A percentile compares a stretch with the other conserved stretches of the same genome.
These are phyloP conservation scores for Eucalyptus lansdowneana DNA, from an alignment of 345 rosid genomes.

Conservation along the genomic window DNA sequence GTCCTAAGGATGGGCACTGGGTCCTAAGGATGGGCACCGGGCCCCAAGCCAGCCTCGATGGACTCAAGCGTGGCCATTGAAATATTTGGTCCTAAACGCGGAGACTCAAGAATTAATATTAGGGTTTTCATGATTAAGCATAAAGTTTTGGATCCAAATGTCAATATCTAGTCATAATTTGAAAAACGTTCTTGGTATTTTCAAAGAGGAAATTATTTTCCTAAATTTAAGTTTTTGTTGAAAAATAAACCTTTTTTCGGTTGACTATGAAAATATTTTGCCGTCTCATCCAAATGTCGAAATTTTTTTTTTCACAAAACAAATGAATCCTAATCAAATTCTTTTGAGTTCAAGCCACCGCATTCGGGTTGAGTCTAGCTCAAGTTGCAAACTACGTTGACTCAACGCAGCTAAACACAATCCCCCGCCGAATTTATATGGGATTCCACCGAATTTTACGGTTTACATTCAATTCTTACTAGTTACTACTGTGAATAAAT, in stretches of 20 bases:
- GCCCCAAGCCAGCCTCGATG: no score
- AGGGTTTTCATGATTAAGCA: no score
- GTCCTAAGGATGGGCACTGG: fast-evolving
- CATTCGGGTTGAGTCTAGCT: neutral
- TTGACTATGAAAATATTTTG: no score
- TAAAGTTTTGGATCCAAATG: fast-evolving
- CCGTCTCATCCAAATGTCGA: no score
- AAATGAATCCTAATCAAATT: neutral
- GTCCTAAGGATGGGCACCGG: fast-evolving
- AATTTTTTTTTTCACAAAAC: no score
- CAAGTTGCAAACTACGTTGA: neutral
- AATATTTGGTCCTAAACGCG: fast-evolving
- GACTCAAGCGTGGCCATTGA: fast-evolving
- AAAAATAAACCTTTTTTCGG: fast-evolving
- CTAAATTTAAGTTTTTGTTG: fast-evolving
- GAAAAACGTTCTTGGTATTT: fast-evolving
- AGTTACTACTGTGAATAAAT: neutral
- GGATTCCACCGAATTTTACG: neutral
- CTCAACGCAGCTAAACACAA: neutral
- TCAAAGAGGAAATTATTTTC: fast-evolving
- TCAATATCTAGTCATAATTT: no score
- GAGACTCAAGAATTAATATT: no score
- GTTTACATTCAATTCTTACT: neutral
- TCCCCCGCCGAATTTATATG: neutral
- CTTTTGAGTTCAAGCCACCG: neutral